These are phyloP conservation scores for Komagataella populi DNA, from an alignment of 805 yeast species.

Conservation along the genomic window DNA sequence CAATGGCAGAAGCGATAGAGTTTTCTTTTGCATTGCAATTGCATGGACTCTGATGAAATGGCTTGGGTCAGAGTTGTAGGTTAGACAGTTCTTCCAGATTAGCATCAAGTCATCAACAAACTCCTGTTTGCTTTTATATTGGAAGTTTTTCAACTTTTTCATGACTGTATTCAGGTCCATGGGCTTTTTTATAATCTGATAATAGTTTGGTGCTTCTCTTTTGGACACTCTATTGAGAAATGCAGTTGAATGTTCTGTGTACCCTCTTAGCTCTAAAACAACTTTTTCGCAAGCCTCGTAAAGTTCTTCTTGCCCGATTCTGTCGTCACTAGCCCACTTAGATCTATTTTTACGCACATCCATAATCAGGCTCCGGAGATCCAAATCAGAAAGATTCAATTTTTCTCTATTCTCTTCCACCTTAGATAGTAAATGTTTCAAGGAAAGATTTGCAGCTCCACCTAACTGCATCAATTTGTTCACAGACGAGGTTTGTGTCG, in stretches of 20 bases:
- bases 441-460: constrained; percentile 65
- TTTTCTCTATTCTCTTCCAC: constrained; percentile 75
- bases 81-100: constrained; percentile 88
- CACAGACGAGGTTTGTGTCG: constrained; percentile 10
- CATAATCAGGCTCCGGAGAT: constrained; percentile 70
- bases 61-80: constrained; percentile 88
- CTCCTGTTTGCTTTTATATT: constrained; percentile 72
- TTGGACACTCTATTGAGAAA: constrained; percentile 92
- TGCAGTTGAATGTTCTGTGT: constrained; percentile 94
- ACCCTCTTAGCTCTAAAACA: constrained; percentile 75
- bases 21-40: constrained; percentile 87
- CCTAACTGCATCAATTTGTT: constrained; percentile 17
- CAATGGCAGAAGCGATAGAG: constrained; percentile 59
- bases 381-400: constrained; percentile 63
- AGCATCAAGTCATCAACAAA: constrained; percentile 93
- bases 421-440: constrained; percentile 66
- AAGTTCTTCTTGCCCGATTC: constrained; percentile 93
- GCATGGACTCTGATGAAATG: constrained; percentile 90
- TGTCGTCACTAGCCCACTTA: constrained; percentile 94
- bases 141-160: constrained; percentile 74
- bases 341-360: constrained; percentile 93
- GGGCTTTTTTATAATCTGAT: constrained; percentile 77
- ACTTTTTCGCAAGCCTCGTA: constrained; percentile 97
- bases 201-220: constrained; percentile 96
- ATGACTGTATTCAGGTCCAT: constrained; percentile 94